phyloP scores from a whole-genome alignment of 2,329 filamentous ascomycete genomes.

The Colletotrichum sp. region DNA sequence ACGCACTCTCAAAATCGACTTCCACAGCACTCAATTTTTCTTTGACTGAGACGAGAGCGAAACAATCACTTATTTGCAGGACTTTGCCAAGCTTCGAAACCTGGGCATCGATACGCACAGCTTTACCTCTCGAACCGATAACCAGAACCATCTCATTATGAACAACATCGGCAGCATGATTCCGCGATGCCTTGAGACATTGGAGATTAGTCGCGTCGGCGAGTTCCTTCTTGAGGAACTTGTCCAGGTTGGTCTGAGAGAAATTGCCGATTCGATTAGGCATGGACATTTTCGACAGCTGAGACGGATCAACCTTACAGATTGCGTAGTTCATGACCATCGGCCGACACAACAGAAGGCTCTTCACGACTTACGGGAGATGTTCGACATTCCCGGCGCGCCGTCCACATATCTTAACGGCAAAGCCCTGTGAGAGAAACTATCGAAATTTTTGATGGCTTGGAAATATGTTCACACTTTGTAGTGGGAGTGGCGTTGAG shows the following conservation, averaged over 20 bases:
- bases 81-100: background rate
- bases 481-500: background rate
- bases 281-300: background rate
- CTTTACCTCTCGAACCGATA: background rate
- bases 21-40: fast-evolving
- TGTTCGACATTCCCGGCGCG: background rate
- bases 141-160: background rate
- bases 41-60: background rate
- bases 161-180: background rate
- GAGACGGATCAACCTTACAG: background rate
- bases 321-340: background rate
- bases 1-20: fast-evolving
- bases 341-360: background rate
- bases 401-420: background rate
- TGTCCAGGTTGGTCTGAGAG: background rate
- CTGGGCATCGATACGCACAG: background rate
- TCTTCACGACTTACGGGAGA: background rate
- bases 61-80: fast-evolving
- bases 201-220: background rate
- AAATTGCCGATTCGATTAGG: background rate
- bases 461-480: background rate
- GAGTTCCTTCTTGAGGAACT: background rate
- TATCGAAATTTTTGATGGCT: background rate
- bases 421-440: background rate
- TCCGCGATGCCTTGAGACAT: background rate